Evolutionary conservation across 441 rosid genomes (phyloP), one percentile per base, ranked within the genome.

Genomic region (Populus tomentosa): DNA sequence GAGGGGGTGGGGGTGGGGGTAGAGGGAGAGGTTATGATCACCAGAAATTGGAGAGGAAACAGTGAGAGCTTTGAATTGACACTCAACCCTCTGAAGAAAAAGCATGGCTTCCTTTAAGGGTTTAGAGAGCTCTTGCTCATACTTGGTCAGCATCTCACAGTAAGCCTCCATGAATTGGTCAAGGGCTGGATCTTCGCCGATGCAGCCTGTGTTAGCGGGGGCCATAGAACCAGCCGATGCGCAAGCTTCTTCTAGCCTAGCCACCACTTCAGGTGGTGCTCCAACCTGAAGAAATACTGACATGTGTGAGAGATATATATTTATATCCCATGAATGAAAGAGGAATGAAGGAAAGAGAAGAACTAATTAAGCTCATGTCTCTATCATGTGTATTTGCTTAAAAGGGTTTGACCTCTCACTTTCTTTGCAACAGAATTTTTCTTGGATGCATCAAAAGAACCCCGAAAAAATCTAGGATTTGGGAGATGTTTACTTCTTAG

Each of bases 141-240:
- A 96, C 85, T 96, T 96, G 14, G 82, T 89, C 56, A 96, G 87
- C 99, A 96, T 96, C 92, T 96, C 99, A 67, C 98, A 96, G 77
- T 96, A 96, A 46, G 99, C 99, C 80, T 96, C 98, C 99, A 96
- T 96, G 90, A 96, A 94, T 83, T 96, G 98, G 80, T 96, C 99
- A 72, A 96, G 92, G 3, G 90, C 94, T 53, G 99, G 99, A 83
- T 96, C 99, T 86, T 94, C 97, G 23, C 98, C 98, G 10, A 91
- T 26, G 70, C 88, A 81, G 20, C 87, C 85, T 35, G 80, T 63
- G 30, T 79, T 77, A 20, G 77, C 61, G 3, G 87, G 38, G 3
- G 88, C 71, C 40, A 32, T 82, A n/a, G 92, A 79, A 0, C 82
- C 90, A 2, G 88, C 92, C 11, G 93, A 82, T 1, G 92, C 87